Base-by-base conservation (phyloP, 139 green algal genomes). In the Volvox africanus region DNA sequence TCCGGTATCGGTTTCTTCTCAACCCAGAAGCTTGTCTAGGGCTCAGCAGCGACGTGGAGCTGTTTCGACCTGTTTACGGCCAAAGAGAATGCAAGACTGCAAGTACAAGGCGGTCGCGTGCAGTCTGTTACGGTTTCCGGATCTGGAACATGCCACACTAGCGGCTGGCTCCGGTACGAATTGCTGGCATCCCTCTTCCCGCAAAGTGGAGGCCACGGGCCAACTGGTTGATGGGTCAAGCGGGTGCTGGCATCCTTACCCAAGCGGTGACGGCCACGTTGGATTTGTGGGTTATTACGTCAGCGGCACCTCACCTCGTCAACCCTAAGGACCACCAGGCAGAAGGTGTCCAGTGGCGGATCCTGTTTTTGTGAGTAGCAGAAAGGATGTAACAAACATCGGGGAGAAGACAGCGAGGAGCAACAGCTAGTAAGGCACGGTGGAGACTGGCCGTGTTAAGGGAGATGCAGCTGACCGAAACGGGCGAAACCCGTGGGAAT, bases 271-370 rank as follows among this genome's bases (percentile, higher is more conserved):
- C 65, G 2, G 21, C 65, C 11, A 9, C 65, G 21, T 9, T 73
- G 65, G 24, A 24, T 30, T 28, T 9, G 65, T 73, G 65, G 21
- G 11, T 24, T 73, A 28, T 73, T 28, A 28, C 21, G 65, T 28
- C 65, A 73, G 65, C 65, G 11, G 5, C 11, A 36, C 2, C 82
- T 79, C 82, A 94, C 92, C 88, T 93, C 75, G 3, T 93, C 69
- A 18, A 92, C 84, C 11, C 73, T 61, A 30, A 94, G 36, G 33
- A 94, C 90, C 78, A 89, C 84, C 21, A 94, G 77, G 84, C 92
- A 94, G 35, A 94, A 94, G 12, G 77, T 80, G 24, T 82, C 69
- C 61, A 91, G 67, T 24, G 88, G 87, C 0, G 73, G 35, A 2
- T 92, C 87, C 62, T 92, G 82, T 14, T 22, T 36, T 5, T 12